These are phyloP conservation scores for Xylaria nigripes DNA, from an alignment of 495 filamentous ascomycete genomes.

Conservation along the genomic window DNA sequence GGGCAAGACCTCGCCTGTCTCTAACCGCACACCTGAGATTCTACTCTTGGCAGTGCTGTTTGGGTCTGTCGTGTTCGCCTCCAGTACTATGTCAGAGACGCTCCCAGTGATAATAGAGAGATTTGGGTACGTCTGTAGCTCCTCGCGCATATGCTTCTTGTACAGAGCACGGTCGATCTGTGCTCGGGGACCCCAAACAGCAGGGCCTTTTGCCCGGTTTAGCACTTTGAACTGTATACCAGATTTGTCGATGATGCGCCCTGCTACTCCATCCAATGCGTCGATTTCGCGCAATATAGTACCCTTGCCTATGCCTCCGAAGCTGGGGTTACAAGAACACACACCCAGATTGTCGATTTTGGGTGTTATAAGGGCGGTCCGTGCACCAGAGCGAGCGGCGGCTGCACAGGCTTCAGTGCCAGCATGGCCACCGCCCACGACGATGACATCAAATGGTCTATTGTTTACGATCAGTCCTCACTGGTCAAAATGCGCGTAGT, in stretches of 20 bases:
- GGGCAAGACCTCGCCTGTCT: slow-evolving; percentile 77
- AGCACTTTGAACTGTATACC: slow-evolving; percentile 85
- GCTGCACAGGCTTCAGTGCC: slow-evolving; percentile 93
- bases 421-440: slow-evolving; percentile 94
- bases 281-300: slow-evolving; percentile 94
- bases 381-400: slow-evolving; percentile 79
- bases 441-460: slow-evolving; percentile 83
- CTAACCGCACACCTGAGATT: slow-evolving; percentile 79
- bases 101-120: slow-evolving; percentile 74
- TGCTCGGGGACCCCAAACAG: slow-evolving; percentile 93
- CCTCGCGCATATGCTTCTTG: slow-evolving; percentile 83
- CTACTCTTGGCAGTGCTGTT: slow-evolving; percentile 50
- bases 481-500: neutral
- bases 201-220: slow-evolving; percentile 83
- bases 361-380: slow-evolving; percentile 83
- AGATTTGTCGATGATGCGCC: slow-evolving; percentile 85
- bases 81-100: slow-evolving; percentile 82
- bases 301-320: slow-evolving; percentile 97
- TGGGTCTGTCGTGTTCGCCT: slow-evolving; percentile 40
- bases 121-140: slow-evolving; percentile 67
- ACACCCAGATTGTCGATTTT: slow-evolving; percentile 82
- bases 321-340: slow-evolving; percentile 96
- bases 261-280: slow-evolving; percentile 85
- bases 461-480: neutral
- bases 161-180: slow-evolving; percentile 94